Conservation (phyloP, 805 yeast genomes). For the Candida dajiaensis region DNA sequence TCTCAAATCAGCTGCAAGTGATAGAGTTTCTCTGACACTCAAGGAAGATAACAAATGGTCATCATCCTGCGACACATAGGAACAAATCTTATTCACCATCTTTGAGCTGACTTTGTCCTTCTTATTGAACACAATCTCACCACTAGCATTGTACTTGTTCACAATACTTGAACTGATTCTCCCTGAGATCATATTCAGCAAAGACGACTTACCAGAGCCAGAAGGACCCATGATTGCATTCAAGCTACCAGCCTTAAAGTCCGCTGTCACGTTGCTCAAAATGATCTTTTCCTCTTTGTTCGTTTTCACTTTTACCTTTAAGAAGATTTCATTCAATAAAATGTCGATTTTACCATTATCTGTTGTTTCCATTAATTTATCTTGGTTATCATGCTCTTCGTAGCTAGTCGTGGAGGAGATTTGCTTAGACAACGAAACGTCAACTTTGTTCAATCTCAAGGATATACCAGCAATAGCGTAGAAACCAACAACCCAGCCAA, state of each 20-base stretch:
- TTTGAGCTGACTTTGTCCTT: conserved; percentile 26
- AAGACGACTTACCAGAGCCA: conserved; percentile 71
- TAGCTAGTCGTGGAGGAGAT: conserved; percentile 5
- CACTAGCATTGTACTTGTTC: conserved; percentile 28
- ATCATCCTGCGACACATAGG: conserved; percentile 82
- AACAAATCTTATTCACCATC: conserved; percentile 46
- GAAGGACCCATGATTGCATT: conserved; percentile 82
- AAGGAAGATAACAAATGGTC: conserved; percentile 63
- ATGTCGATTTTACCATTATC: conserved; percentile 13
- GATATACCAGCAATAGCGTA: conserved; percentile 42
- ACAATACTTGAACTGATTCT: conserved; percentile 36
- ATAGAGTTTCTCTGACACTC: conserved; percentile 74
- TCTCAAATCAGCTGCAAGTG: conserved; percentile 65
- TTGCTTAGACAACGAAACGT: conserved; percentile 20
- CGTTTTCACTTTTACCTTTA: conserved; percentile 13
- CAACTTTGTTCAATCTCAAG: conserved; percentile 37
- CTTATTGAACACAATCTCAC: conserved; percentile 41
- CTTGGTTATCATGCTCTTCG: not conserved
- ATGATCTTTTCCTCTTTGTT: conserved; percentile 13
- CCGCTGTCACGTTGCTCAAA: conserved; percentile 16
- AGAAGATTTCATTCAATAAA: conserved; percentile 7
- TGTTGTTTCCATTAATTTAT: not conserved
- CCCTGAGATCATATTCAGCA: conserved; percentile 58
- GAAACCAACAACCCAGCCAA: conserved; percentile 55
- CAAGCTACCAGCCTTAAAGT: conserved; percentile 34